Percentiles rank a stretch among this genome's conserved stretches.
Evolutionary conservation across 2,329 filamentous ascomycete genomes (phyloP).

Genomic region (Aspergillus sp.): DNA sequence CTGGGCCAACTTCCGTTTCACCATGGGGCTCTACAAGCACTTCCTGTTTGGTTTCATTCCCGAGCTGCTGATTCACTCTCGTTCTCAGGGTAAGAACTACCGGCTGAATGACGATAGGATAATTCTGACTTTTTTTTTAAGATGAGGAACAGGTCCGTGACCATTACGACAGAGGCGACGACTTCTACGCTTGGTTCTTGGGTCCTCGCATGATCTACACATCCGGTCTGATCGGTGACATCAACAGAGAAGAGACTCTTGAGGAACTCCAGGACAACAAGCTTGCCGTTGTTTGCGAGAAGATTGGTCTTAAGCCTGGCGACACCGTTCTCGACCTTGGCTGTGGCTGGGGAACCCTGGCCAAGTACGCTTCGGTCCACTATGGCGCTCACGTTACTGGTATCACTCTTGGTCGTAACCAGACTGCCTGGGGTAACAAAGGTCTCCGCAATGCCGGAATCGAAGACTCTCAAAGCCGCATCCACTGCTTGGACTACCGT

Average conservation of each 20-base stretch:
- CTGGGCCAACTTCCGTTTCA: slow-evolving; percentile 94
- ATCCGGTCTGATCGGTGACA: slow-evolving; percentile 84
- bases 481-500: slow-evolving; percentile 95
- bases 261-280: slow-evolving; percentile 99
- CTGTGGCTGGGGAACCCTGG: slow-evolving; percentile 95
- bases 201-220: slow-evolving; percentile 99
- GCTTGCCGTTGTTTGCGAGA: slow-evolving; percentile 88
- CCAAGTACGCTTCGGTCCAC: slow-evolving; percentile 86
- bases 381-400: slow-evolving; percentile 81
- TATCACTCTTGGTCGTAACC: slow-evolving; percentile 90
- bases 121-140: slow-evolving; percentile 35
- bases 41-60: slow-evolving; percentile 83
- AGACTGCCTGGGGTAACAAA: slow-evolving; percentile 93
- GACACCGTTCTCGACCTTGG: slow-evolving; percentile 89
- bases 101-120: background rate
- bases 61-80: slow-evolving; percentile 86
- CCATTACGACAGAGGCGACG: slow-evolving; percentile 96
- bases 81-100: slow-evolving; percentile 63
- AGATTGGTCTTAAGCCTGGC: slow-evolving; percentile 75
- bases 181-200: slow-evolving; percentile 98
- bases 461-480: slow-evolving; percentile 78
- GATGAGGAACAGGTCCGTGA: slow-evolving; percentile 97
- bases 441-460: slow-evolving; percentile 77
- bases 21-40: slow-evolving; percentile 74
- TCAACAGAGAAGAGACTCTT: slow-evolving; percentile 78